Evolutionary conservation across 2,329 filamentous ascomycete species (phyloP).

Genomic region (Cladosporium phlei): DNA sequence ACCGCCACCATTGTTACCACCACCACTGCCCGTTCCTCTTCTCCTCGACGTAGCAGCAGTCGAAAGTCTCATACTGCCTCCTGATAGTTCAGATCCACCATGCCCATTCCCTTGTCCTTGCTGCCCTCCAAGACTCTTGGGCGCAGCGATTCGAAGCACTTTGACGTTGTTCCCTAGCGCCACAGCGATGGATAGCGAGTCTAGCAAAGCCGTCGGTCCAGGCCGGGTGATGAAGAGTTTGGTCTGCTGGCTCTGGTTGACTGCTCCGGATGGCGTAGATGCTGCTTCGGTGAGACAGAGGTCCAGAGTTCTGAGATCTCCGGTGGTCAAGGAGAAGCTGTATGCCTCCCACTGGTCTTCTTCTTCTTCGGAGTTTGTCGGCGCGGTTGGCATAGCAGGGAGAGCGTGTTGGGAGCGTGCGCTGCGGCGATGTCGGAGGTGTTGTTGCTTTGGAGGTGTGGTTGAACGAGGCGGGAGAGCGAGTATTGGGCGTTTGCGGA

Average conservation of each 20-base stretch:
- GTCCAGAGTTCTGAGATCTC: slow-evolving; percentile 28
- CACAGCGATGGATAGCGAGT: slow-evolving; percentile 62
- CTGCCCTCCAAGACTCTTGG: background rate
- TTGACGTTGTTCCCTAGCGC: slow-evolving; percentile 70
- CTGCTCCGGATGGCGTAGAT: slow-evolving; percentile 21
- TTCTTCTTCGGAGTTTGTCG: too few species aligned
- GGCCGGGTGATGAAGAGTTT: slow-evolving; percentile 62
- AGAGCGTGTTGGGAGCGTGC: slow-evolving; percentile 10
- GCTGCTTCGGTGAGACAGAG: too few species aligned
- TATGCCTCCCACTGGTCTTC: slow-evolving; percentile 51
- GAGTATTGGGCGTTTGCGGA: slow-evolving; percentile 22
- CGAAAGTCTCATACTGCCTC: too few species aligned
- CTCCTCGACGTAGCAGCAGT: too few species aligned
- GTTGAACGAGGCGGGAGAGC: slow-evolving; percentile 5
- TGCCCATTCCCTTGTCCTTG: too few species aligned
- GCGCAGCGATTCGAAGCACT: slow-evolving; percentile 46
- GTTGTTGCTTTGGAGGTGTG: slow-evolving; percentile 11
- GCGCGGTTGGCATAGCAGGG: background rate
- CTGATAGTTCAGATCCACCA: too few species aligned
- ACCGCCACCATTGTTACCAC: too few species aligned
- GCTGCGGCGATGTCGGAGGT: slow-evolving; percentile 25
- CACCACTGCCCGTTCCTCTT: too few species aligned
- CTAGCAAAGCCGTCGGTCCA: slow-evolving; percentile 61
- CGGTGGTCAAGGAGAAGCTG: slow-evolving; percentile 44
- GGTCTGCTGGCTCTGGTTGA: slow-evolving; percentile 50